Conservation (phyloP, 225 moss, liverwort and hornwort genomes). For the Physcomitrium patens region DNA sequence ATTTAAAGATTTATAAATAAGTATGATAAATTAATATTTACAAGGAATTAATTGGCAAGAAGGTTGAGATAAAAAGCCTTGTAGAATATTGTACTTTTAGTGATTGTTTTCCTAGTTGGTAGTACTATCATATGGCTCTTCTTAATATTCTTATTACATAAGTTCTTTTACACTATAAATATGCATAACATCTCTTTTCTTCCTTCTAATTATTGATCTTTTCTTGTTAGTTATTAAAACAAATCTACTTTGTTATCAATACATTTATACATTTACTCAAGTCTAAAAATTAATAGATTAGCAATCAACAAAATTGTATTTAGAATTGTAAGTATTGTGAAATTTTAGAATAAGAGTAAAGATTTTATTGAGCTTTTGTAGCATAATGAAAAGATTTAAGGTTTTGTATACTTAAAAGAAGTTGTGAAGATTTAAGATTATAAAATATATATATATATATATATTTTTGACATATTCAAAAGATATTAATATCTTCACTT, state of each 20-base stretch:
- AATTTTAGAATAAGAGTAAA: constrained; percentile 73
- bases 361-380: constrained; percentile 84
- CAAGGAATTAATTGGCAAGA: constrained; percentile 30
- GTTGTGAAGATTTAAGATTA: constrained; percentile 48
- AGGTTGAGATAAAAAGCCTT: constrained; percentile 27
- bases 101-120: constrained; percentile 16
- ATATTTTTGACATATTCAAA: too few relatives aligned
- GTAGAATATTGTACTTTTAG: constrained; percentile 36
- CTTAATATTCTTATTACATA: constrained; percentile 34
- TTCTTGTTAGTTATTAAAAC: constrained; percentile 13
- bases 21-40: constrained; percentile 27
- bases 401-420: constrained; percentile 84
- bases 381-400: constrained; percentile 73
- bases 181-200: constrained; percentile 25
- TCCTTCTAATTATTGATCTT: constrained; percentile 36
- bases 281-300: constrained; percentile 13
- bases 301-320: constrained; percentile 55
- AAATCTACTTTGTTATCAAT: constrained; percentile 22
- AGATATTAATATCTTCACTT: constrained; percentile 70
- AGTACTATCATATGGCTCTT: constrained; percentile 40
- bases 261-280: constrained; percentile 15
- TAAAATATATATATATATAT: too few relatives aligned
- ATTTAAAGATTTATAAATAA: constrained; percentile 28
- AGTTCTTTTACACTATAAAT: constrained; percentile 39
- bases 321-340: constrained; percentile 78